phyloP scores from a whole-genome alignment of 257 asterid genomes.

The Ilex aquifolium region DNA sequence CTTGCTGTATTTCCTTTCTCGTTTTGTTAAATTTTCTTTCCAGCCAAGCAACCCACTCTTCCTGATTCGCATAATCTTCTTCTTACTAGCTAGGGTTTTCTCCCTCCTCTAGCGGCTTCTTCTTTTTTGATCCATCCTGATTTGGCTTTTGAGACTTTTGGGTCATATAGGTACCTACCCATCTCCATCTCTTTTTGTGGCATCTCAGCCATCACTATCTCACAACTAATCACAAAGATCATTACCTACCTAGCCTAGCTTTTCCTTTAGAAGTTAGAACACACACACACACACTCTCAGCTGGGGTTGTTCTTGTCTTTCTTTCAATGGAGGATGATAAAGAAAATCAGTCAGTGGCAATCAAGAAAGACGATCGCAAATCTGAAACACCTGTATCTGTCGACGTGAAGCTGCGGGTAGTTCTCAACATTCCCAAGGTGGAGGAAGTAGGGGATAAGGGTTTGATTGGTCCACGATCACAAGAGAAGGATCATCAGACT shows the following conservation, averaged over 20 bases:
- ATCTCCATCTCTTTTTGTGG: neutral
- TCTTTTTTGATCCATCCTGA: too few species aligned
- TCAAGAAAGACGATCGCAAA: slow-evolving; percentile 9
- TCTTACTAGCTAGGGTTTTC: neutral
- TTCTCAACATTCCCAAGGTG: slow-evolving; percentile 20
- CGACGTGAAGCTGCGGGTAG: slow-evolving; percentile 14
- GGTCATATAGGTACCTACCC: slow-evolving; percentile 5
- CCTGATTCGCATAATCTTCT: neutral
- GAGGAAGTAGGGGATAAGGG: neutral
- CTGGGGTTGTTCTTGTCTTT: slow-evolving; percentile 14
- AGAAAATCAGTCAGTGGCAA: slow-evolving; percentile 9
- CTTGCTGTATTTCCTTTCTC: neutral
- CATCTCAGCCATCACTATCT: slow-evolving; percentile 6
- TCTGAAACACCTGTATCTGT: slow-evolving; percentile 8
- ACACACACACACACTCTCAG: neutral
- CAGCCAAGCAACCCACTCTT: slow-evolving; percentile 14
- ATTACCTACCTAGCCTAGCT: neutral
- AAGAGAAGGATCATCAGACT: slow-evolving; percentile 4
- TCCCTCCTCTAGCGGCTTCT: too few species aligned
- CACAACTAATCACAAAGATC: slow-evolving; percentile 9
- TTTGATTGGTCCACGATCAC: neutral
- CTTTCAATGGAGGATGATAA: slow-evolving; percentile 22
- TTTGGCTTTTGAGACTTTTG: too few species aligned
- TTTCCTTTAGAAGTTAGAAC: neutral
- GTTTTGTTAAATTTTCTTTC: slow-evolving; percentile 3